These are phyloP conservation scores for Amyloporia xantha DNA, from an alignment of 768 basidiomycete genomes.

Conservation along the genomic window DNA sequence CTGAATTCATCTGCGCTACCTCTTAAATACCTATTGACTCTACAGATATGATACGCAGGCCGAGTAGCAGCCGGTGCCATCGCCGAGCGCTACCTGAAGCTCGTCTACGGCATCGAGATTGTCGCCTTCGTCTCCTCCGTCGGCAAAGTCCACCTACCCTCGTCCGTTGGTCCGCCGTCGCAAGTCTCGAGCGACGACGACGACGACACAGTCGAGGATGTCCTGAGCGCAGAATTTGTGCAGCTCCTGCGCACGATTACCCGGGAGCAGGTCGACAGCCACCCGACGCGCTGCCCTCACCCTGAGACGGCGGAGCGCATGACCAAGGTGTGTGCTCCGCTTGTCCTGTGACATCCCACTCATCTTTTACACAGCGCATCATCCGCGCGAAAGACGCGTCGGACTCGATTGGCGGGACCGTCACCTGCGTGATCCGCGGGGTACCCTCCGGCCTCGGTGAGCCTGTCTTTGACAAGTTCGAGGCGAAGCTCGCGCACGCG, in stretches of 20 bases:
- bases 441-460: conserved; percentile 91
- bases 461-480: conserved; percentile 98
- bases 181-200: conserved; percentile 36
- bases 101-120: conserved; percentile 86
- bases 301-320: conserved; percentile 82
- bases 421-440: conserved; percentile 92
- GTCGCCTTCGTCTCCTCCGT: conserved; percentile 97
- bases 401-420: conserved; percentile 97
- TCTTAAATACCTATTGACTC: neutral
- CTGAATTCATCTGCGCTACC: conserved; percentile 8
- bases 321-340: conserved; percentile 57
- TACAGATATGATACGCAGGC: conserved; percentile 36
- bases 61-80: conserved; percentile 98
- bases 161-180: conserved; percentile 36
- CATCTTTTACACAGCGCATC: conserved; percentile 58
- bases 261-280: conserved; percentile 82
- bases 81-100: conserved; percentile 89
- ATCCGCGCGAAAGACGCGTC: conserved; percentile 82
- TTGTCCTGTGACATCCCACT: neutral
- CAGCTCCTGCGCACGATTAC: conserved; percentile 73
- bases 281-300: conserved; percentile 87
- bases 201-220: conserved; percentile 58
- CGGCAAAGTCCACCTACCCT: conserved; percentile 82
- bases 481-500: conserved; percentile 90
- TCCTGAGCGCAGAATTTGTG: conserved; percentile 77